Percentiles rank a stretch among this genome's conserved stretches.
Evolutionary conservation across 108 stramenopile species (phyloP).

Genomic region (Pinguiococcus pyrenoidosus): DNA sequence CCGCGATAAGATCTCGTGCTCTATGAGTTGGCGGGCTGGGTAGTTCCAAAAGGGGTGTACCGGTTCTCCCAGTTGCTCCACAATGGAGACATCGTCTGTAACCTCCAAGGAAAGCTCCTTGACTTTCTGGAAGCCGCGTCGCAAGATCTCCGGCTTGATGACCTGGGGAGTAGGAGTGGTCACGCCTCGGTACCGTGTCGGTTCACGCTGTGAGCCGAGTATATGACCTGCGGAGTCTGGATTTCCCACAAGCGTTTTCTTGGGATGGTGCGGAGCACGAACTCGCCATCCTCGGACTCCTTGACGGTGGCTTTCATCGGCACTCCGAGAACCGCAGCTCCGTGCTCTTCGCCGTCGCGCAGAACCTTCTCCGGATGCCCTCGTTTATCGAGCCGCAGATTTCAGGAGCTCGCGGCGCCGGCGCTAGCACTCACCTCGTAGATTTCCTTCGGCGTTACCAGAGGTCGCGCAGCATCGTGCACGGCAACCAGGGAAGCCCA

Average conservation of each 20-base stretch:
- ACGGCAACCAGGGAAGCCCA: slow-evolving; percentile 50
- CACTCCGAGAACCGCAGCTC: slow-evolving; percentile 84
- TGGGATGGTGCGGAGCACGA: slow-evolving; percentile 63
- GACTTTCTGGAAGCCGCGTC: slow-evolving; percentile 63
- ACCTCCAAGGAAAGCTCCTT: slow-evolving; percentile 60
- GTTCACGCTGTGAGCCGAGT: too few species aligned
- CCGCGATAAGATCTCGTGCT: too few species aligned
- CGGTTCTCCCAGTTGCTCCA: slow-evolving; percentile 75
- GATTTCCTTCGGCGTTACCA: slow-evolving; percentile 68
- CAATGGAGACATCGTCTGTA: slow-evolving; percentile 83
- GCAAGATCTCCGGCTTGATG: slow-evolving; percentile 55
- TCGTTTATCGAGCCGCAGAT: not conserved
- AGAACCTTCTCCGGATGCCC: slow-evolving; percentile 2
- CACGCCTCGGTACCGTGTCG: too few species aligned
- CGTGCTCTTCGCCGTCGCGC: slow-evolving; percentile 30
- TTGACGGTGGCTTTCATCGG: slow-evolving; percentile 91
- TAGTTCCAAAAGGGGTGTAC: too few species aligned
- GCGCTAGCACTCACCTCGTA: slow-evolving; percentile 28
- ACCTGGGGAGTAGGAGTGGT: slow-evolving; percentile 39
- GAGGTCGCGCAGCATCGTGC: slow-evolving; percentile 78
- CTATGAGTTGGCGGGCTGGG: too few species aligned
- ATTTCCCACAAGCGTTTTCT: slow-evolving; percentile 77
- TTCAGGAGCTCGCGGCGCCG: not conserved
- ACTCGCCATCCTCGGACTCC: slow-evolving; percentile 57
- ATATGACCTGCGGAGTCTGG: slow-evolving; percentile 74